Evolutionary conservation across 139 green algal genomes (phyloP), one percentile per base, ranked within the genome.

Genomic region (Cymbomonas tetramitiformis): DNA sequence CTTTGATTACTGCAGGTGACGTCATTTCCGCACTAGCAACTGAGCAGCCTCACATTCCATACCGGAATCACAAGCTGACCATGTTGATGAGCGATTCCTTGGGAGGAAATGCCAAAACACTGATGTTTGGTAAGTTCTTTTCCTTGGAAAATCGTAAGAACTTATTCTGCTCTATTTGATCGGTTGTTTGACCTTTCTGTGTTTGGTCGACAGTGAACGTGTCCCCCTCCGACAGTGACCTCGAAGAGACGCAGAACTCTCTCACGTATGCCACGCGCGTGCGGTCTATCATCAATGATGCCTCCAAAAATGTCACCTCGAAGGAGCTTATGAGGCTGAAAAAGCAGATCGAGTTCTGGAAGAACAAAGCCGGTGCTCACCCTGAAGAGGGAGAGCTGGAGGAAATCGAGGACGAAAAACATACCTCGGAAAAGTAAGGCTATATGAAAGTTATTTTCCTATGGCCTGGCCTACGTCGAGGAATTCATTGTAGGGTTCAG

Each of bases 31-130:
- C 90, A 15, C 76, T 97, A 25, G 86, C 90, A 24, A 70, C 85
- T 60, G 79, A 86, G 49, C 55, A 78, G 58, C 19, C 7, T 9
- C 86, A 94, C 82, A 86, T 94, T 62, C 87, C 87, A 0, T 95
- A 94, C 80, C 82, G 90, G 61, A 94, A 98, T 73, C 86, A 96
- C 80, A 97, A 98, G 78, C 83, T 98, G 7, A 97, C 91, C 43
- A 95, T 96, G 86, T 79, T 98, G 48, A 93, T 98, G 86, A 79
- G 48, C 51, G 91, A 93, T 68, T 88, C 71, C 25, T 68, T 93
- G 15, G 84, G 82, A 24, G 71, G 71, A 10, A 79, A 79, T 49
- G 62, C 68, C 31, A 79, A 79, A 47, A 77, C 70, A 48, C 70
- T 77, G 30, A 77, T 77, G 70, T 77, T 77, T 25, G n/a, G n/a